phyloP scores from a whole-genome alignment of 768 basidiomycete species.

The Naganishia kalamii region DNA sequence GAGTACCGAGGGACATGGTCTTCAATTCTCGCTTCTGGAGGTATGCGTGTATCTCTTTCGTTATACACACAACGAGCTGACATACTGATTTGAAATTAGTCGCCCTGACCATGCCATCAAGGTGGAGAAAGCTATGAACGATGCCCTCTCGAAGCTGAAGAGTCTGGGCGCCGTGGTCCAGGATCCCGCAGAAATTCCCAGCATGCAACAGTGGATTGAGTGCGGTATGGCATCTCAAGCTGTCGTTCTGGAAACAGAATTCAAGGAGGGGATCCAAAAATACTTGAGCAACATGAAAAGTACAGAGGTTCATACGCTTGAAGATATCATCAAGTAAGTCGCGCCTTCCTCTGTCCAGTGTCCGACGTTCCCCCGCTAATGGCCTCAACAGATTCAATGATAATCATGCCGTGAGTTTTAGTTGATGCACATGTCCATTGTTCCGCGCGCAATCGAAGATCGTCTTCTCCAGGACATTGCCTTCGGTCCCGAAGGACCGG shows the following conservation, averaged over 20 bases:
- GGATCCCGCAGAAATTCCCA: background rate
- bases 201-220: background rate
- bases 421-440: no score
- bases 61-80: no score
- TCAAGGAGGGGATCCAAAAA: slow-evolving; percentile 11
- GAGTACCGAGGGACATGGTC: background rate
- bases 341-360: no score
- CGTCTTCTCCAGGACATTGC: background rate
- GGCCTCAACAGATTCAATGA: no score
- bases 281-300: slow-evolving; percentile 5
- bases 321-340: slow-evolving; percentile 17
- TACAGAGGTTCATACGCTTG: slow-evolving; percentile 3
- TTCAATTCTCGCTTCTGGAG: background rate
- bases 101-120: background rate
- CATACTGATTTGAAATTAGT: background rate
- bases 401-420: slow-evolving; percentile 2
- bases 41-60: background rate
- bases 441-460: background rate
- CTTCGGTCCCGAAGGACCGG: no score
- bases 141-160: background rate
- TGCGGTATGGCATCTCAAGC: background rate
- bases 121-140: background rate
- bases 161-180: background rate
- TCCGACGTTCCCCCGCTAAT: no score
- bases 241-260: slow-evolving; percentile 4